These are phyloP conservation scores for Pulicaria dysenterica DNA, from an alignment of 129 eudicot genomes.

Conservation along the genomic window DNA sequence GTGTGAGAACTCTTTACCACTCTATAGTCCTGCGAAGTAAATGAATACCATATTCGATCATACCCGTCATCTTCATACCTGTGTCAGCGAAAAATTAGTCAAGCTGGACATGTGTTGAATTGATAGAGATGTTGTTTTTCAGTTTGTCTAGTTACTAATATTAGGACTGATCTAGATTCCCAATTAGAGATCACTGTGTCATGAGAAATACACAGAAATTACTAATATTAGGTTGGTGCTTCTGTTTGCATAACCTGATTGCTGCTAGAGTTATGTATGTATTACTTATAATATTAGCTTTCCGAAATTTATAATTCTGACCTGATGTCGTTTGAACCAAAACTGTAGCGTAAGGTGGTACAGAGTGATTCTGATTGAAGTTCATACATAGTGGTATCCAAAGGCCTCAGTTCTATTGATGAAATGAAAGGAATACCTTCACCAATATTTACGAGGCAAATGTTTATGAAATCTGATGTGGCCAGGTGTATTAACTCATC, in stretches of 20 bases:
- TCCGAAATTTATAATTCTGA: not conserved
- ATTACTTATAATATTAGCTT: too few relatives aligned
- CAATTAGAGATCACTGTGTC: too few relatives aligned
- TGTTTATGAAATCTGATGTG: constrained; percentile 29
- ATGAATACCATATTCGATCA: constrained; percentile 38
- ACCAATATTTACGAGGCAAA: constrained; percentile 42
- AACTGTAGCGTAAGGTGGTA: not conserved
- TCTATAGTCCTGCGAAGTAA: not conserved
- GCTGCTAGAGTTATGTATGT: not conserved
- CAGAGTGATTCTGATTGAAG: too few relatives aligned
- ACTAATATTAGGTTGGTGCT: not conserved
- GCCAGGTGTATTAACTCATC: constrained; percentile 42
- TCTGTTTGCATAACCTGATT: not conserved
- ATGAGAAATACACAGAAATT: not conserved
- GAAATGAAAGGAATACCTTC: constrained; percentile 37
- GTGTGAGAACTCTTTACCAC: not conserved
- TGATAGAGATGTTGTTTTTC: too few relatives aligned
- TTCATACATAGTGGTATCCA: not conserved
- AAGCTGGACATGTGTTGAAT: too few relatives aligned
- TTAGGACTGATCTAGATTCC: too few relatives aligned
- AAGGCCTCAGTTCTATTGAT: constrained; percentile 18
- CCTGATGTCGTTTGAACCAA: not conserved
- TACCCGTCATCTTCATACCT: constrained; percentile 46
- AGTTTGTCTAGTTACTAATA: too few relatives aligned
- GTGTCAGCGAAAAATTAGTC: not conserved